These are phyloP conservation scores for Sextonia rubra DNA, from an alignment of 164 flowering plant species.

Conservation along the genomic window DNA sequence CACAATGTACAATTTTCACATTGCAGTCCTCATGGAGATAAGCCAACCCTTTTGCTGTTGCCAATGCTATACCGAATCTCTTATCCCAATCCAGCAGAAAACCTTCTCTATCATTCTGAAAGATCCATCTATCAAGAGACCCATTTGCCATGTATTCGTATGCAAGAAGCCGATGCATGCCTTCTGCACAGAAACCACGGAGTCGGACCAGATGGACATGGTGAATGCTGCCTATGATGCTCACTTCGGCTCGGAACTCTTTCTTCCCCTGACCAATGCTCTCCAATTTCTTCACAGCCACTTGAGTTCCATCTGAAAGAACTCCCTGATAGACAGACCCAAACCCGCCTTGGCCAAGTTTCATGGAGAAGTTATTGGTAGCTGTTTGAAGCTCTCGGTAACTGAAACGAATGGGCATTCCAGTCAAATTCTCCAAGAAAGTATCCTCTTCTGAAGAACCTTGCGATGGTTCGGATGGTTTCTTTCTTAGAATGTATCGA, in stretches of 20 bases:
- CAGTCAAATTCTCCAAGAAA: slow-evolving; percentile 44
- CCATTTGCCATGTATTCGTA: slow-evolving; percentile 59
- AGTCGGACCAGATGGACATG: slow-evolving; percentile 54
- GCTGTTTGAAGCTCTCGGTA: slow-evolving; percentile 46
- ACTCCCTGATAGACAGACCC: slow-evolving; percentile 54
- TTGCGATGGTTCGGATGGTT: slow-evolving; percentile 12
- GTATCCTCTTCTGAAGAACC: slow-evolving; percentile 39
- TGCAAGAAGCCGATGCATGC: slow-evolving; percentile 44
- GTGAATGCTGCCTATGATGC: slow-evolving; percentile 57
- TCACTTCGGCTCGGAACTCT: slow-evolving; percentile 63
- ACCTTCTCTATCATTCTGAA: slow-evolving; percentile 23
- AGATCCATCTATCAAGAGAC: slow-evolving; percentile 57
- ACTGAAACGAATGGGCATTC: slow-evolving; percentile 52
- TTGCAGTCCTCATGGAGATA: slow-evolving; percentile 57
- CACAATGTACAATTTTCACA: slow-evolving; percentile 58
- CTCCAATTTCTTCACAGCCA: slow-evolving; percentile 59
- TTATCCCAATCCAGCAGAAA: slow-evolving; percentile 38
- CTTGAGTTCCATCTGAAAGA: slow-evolving; percentile 40
- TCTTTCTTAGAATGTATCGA: slow-evolving; percentile 18
- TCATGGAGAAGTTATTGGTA: slow-evolving; percentile 44
- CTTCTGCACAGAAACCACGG: slow-evolving; percentile 57
- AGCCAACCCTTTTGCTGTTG: slow-evolving; percentile 53
- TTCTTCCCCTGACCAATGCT: slow-evolving; percentile 63
- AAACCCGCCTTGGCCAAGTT: slow-evolving; percentile 67
- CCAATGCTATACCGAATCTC: slow-evolving; percentile 42